Evolutionary conservation across 2,329 filamentous ascomycete genomes (phyloP).

Genomic region (Aureobasidium sp.): DNA sequence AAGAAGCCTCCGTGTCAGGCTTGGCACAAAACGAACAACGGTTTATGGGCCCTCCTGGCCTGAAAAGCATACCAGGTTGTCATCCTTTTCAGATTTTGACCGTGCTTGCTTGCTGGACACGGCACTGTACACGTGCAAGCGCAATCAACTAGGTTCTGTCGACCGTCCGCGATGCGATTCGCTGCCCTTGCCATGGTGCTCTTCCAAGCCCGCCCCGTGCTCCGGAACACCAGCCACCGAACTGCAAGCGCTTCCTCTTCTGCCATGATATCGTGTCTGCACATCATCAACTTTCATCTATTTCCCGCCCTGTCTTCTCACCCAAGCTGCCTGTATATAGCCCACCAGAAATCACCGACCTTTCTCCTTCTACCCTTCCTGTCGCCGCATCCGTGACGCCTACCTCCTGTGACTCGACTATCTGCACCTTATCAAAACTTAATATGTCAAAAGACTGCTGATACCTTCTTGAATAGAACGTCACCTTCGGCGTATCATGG

Average conservation of each 20-base stretch:
- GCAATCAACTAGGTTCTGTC: neutral
- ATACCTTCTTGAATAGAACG: neutral
- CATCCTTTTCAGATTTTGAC: neutral
- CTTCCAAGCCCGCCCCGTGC: conserved; percentile 2
- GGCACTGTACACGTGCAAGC: neutral
- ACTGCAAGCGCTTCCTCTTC: conserved; percentile 7
- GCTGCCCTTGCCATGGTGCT: neutral
- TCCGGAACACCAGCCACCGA: conserved; percentile 12
- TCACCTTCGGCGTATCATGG: neutral
- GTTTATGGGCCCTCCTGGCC: neutral
- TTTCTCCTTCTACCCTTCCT: neutral
- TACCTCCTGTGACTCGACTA: neutral
- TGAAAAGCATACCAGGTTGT: neutral
- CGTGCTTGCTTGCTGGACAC: neutral
- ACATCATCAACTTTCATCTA: conserved; percentile 6
- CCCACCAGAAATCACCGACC: neutral
- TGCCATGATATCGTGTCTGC: conserved; percentile 10
- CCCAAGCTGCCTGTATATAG: conserved; percentile 9
- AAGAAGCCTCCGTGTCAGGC: conserved; percentile 2
- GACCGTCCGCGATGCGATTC: neutral
- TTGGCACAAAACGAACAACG: neutral
- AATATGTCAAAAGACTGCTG: neutral
- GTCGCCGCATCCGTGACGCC: neutral
- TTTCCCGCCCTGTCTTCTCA: conserved; percentile 3
- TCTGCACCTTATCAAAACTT: neutral